Percentiles rank a stretch among this genome's conserved stretches.
These are phyloP conservation scores for Cystobasidiaceae sp. DNA, from an alignment of 1,284 basidiomycete species.

Conservation along the genomic window DNA sequence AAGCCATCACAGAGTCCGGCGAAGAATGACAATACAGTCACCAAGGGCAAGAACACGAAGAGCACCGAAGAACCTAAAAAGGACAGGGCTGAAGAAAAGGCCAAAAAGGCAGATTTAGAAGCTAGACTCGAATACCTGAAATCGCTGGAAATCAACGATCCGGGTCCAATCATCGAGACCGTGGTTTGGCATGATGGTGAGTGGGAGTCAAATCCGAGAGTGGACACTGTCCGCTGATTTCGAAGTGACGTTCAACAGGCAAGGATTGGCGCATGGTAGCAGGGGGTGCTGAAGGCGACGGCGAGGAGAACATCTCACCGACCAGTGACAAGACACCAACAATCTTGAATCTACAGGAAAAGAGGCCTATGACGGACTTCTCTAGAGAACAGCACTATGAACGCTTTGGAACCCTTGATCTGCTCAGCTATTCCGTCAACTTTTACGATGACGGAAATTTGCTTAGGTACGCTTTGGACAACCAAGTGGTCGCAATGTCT, in stretches of 20 bases:
- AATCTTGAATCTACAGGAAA: slow-evolving; percentile 40
- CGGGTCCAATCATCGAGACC: slow-evolving; percentile 45
- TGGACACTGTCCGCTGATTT: not conserved
- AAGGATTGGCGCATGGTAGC: slow-evolving; percentile 45
- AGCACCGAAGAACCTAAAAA: not conserved
- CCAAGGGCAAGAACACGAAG: slow-evolving; percentile 10
- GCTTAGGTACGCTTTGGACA: not conserved
- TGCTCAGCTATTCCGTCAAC: slow-evolving; percentile 47
- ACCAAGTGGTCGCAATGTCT: not conserved
- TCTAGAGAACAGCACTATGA: slow-evolving; percentile 44
- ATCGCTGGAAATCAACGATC: slow-evolving; percentile 44
- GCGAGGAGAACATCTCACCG: slow-evolving; percentile 21
- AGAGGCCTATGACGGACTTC: slow-evolving; percentile 45
- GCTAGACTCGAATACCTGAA: slow-evolving; percentile 43
- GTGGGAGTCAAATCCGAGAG: slow-evolving; percentile 41
- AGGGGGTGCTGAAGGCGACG: slow-evolving; percentile 46
- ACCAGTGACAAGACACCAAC: slow-evolving; percentile 20
- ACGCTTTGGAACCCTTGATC: slow-evolving; percentile 44
- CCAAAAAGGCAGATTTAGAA: slow-evolving; percentile 36
- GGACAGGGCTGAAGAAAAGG: slow-evolving; percentile 41
- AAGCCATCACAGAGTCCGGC: not conserved
- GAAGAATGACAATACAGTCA: not conserved
- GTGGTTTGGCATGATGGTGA: slow-evolving; percentile 46
- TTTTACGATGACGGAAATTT: slow-evolving; percentile 29
- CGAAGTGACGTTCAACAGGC: slow-evolving; percentile 24